Conservation (phyloP, 148 eudicot species). For the Fagopyrum tataricum region DNA sequence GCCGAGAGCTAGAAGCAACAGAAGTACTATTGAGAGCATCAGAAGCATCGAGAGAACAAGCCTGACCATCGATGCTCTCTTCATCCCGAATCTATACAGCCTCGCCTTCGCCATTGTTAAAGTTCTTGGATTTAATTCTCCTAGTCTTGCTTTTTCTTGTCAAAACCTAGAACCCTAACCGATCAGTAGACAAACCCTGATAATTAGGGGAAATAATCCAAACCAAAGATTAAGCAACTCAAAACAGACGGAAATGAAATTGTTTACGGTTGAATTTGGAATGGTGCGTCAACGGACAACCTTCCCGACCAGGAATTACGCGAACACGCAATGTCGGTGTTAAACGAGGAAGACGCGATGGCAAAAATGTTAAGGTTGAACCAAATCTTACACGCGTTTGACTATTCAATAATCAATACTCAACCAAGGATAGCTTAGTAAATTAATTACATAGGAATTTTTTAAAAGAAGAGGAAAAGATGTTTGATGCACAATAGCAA, state of each 20-base stretch:
- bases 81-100: slow-evolving; percentile 27
- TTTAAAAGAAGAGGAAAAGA: too few relatives aligned
- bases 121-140: background rate
- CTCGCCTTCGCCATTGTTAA: slow-evolving; percentile 46
- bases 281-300: slow-evolving; percentile 5
- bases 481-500: too few relatives aligned
- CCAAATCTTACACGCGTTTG: background rate
- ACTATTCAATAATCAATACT: background rate
- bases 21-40: slow-evolving; percentile 52
- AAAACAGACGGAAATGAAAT: background rate
- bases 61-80: slow-evolving; percentile 50
- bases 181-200: background rate
- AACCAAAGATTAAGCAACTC: background rate
- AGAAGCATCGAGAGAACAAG: slow-evolving; percentile 62
- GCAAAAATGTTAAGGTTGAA: background rate
- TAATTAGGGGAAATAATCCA: background rate
- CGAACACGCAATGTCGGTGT: slow-evolving; percentile 1
- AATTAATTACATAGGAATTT: background rate
- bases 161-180: slow-evolving; percentile 1
- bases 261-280: background rate
- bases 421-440: background rate
- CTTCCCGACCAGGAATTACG: background rate
- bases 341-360: background rate
- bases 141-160: background rate
- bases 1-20: slow-evolving; percentile 80